Conservation (phyloP, 2,329 filamentous ascomycete genomes). For the Lomentospora prolificans region DNA sequence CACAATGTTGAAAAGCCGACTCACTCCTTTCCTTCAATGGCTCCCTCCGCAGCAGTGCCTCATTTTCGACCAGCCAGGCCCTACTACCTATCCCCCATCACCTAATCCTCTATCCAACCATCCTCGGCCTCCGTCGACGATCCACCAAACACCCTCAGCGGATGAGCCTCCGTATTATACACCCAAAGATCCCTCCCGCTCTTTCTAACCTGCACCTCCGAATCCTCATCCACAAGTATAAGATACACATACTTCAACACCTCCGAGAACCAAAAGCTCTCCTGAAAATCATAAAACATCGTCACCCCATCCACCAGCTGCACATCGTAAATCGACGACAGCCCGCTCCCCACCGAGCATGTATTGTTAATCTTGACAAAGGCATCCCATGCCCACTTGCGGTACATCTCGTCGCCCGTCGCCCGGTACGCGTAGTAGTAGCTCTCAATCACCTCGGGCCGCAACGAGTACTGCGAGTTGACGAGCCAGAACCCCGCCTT, state of each 20-base stretch:
- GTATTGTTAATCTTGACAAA: slow-evolving; percentile 59
- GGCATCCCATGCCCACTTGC: slow-evolving; percentile 75
- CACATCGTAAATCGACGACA: slow-evolving; percentile 55
- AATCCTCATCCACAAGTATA: slow-evolving; percentile 55
- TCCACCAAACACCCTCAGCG: slow-evolving; percentile 18
- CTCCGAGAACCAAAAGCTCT: slow-evolving; percentile 84
- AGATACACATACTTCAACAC: slow-evolving; percentile 78
- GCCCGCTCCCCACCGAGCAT: slow-evolving; percentile 56
- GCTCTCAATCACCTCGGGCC: slow-evolving; percentile 74
- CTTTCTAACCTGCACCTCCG: slow-evolving; percentile 37
- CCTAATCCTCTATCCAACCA: not conserved
- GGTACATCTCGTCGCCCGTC: slow-evolving; percentile 65
- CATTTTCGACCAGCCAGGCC: no score
- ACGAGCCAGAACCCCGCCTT: slow-evolving; percentile 63
- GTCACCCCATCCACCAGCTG: slow-evolving; percentile 49
- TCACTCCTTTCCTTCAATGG: no score
- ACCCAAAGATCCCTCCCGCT: slow-evolving; percentile 36
- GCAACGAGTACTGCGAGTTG: slow-evolving; percentile 52
- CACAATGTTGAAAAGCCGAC: no score
- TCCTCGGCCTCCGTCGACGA: not conserved
- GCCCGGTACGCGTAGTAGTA: slow-evolving; percentile 81
- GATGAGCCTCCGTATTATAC: slow-evolving; percentile 41
- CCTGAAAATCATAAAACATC: slow-evolving; percentile 58
- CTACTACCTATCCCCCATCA: no score
- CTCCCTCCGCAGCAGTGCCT: no score